Conservation (phyloP, 2,329 filamentous ascomycete species). For the Claviceps purpurea region DNA sequence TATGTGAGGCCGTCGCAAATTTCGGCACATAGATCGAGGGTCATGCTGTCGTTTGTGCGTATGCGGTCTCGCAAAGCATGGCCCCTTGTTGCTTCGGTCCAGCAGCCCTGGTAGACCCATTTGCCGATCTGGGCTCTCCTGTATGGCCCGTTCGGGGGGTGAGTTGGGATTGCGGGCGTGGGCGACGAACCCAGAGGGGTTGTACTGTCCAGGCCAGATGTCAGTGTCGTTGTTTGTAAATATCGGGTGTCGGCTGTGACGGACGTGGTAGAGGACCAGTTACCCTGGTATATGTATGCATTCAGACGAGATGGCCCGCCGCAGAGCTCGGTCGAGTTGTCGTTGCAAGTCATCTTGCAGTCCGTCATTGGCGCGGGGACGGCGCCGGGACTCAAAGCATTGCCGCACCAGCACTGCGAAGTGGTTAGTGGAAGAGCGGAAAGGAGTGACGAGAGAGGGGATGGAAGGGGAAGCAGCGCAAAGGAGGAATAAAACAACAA, state of each 20-base stretch:
- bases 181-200: slow-evolving; percentile 2
- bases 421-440: not conserved
- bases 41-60: slow-evolving; percentile 19
- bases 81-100: slow-evolving; percentile 18
- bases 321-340: slow-evolving; percentile 23
- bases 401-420: slow-evolving; percentile 24
- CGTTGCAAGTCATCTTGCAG: slow-evolving; percentile 23
- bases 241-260: slow-evolving; percentile 12
- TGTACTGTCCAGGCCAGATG: not conserved
- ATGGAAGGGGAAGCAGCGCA: not conserved
- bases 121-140: slow-evolving; percentile 13
- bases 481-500: not conserved
- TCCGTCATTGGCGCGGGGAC: slow-evolving; percentile 16
- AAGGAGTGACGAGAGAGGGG: not conserved
- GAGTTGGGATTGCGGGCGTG: slow-evolving; percentile 8
- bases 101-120: slow-evolving; percentile 24
- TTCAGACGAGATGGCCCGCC: slow-evolving; percentile 22
- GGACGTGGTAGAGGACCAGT: slow-evolving; percentile 13
- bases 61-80: slow-evolving; percentile 18
- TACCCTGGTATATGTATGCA: slow-evolving; percentile 16
- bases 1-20: slow-evolving; percentile 21
- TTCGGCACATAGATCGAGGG: slow-evolving; percentile 19
- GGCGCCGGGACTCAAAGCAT: slow-evolving; percentile 15
- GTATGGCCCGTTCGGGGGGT: slow-evolving; percentile 12
- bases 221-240: slow-evolving; percentile 13